Evolutionary conservation across 2,329 filamentous ascomycete genomes (phyloP), one percentile per base, ranked within the genome.

Genomic region (Stagonosporopsis vannaccii): DNA sequence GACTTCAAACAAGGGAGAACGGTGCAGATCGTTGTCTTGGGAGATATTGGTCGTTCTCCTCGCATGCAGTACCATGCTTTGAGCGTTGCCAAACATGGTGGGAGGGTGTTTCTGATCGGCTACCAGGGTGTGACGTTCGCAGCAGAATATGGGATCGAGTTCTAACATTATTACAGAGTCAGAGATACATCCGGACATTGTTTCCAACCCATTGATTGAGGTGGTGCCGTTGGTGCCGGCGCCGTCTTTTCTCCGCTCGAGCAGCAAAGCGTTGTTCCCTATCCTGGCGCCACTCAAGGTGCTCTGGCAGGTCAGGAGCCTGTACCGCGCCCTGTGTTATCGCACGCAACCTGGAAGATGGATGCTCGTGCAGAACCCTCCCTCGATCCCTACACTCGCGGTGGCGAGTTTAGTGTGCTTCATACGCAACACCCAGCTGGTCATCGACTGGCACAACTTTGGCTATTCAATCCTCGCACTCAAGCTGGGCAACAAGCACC

Each of bases 391-490:
- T 0, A 96, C 92, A 0, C 85, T 99, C 20, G 85, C 89, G 47
- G 81, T 97, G 33, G 90, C 91, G 15, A 82, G 88, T 20, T 59
- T 93, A 3, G 82, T 91, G 43, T 91, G 90, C 68, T 85, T 87
- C 65, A 75, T 96, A 46, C 88, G 95, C 45, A 89, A 91, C 65
- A 96, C 91, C 35, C 85, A 86, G 53, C 84, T 99, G 4, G 83
- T 98, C 58, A 90, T 98, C 51, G 95, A 99, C 80, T 99, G 95
- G 95, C 95, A 99, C 80, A 99, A 99, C 77, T 98, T 97, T 76
- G 95, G 94, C 65, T 97, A 94, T 82, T 94, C 92, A 8, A 96
- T 99, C 66, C 85, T 99, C 3, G 90, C 84, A 2, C 76, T 89
- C 44, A 88, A 87, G 59, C 79, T 90, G 1, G 85, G 86, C 0